Evolutionary conservation across 2,329 filamentous ascomycete genomes (phyloP), one percentile per base, ranked within the genome.

Genomic region (Sclerotinia borealis): DNA sequence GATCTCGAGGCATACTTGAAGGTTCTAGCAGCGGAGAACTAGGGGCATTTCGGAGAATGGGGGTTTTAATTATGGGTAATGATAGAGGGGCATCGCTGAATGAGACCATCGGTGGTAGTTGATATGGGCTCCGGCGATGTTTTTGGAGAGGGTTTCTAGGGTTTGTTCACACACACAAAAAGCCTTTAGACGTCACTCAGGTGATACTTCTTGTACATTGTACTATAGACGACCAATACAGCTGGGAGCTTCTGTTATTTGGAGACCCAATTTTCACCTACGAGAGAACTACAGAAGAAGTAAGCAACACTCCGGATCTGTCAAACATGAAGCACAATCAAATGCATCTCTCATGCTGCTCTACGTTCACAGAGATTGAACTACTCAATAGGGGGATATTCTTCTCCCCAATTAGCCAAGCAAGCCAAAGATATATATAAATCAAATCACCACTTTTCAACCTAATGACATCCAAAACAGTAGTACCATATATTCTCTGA

Each of bases 1-100:
- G 93, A 99, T 77, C 83, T 98, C 72, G 93, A 98, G 82, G 87
- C 90, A 72, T 91, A 86, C 77, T 79, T 96, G 77, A 84, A 85
- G 73, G 82, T 85, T 72, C 79, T 92, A 72, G 77, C 78, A 60
- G 78, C 76, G 58, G 80, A 81, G 70, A 74, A 70, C 59, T 72
- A 73, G 64, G 64, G 58, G n/a, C 45, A 59, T 27, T 47, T 11
- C 4, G 31, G 34, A 47, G n/a, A 58, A 34, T 27, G 48, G 62
- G 64, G 66, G 64, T 63, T 65, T 65, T 72, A 71, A 70, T 69
- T 68, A 69, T 68, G 68, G 63, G 63, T 50, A 63, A 68, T 59
- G 66, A 68, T 68, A 71, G 71, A 71, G 54, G 64, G 63, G 59
- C 54, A 68, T 68, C 63, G 61, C 51, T 62, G 54, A 56, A 55